Base-by-base conservation (phyloP, 352 stramenopile species). In the Pythium pyrilobum region DNA sequence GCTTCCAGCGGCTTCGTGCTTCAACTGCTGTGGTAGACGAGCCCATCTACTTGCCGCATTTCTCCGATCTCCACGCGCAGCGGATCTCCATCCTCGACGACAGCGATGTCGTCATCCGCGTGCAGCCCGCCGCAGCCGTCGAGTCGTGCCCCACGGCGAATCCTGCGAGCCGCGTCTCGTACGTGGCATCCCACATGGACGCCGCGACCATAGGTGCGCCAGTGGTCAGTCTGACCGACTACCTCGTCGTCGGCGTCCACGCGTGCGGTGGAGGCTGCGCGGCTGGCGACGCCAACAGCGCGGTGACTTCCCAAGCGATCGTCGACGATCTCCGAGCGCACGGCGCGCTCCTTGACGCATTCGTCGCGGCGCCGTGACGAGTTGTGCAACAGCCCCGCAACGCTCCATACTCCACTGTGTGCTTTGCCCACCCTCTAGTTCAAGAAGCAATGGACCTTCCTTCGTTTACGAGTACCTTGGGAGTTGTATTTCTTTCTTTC, bases 131-230 rank as follows among this genome's bases (percentile, higher is more conserved):
- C 7, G n/a, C 36, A 28, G 15, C 23, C n/a, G 18, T 3, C 36
- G 27, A 15, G 3, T 7, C 2, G 25, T 46, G 25, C 8, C 2
- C 9, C 2, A 37, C 42, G 4, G 12, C 16, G 15, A 7, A 16
- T 34, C 25, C 36, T 11, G 10, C 24, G 37, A 56, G 39, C 28
- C 40, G 24, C 3, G 21, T 57, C 29, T 36, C 27, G 20, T 57
- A 42, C 15, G 7, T 24, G 16, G 31, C 39, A 10, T 11, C 25
- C 7, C 18, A 12, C 4, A n/a, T 39, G n/a, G 27, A 47, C 16
- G 15, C 56, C 5, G 55, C 56, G 1, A 59, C 56, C 9, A 62
- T 49, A 1, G 64, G 67, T 3, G 40, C 60, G 32, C 67, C 67
- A 1, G 49, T 76, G 29, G 55, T 69, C 31, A 41, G 49, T 18